A percentile compares a stretch with the other conserved stretches of the same genome.
Evolutionary conservation across 2,329 filamentous ascomycete genomes (phyloP).

Genomic region (Pseudocercospora macadamiae): DNA sequence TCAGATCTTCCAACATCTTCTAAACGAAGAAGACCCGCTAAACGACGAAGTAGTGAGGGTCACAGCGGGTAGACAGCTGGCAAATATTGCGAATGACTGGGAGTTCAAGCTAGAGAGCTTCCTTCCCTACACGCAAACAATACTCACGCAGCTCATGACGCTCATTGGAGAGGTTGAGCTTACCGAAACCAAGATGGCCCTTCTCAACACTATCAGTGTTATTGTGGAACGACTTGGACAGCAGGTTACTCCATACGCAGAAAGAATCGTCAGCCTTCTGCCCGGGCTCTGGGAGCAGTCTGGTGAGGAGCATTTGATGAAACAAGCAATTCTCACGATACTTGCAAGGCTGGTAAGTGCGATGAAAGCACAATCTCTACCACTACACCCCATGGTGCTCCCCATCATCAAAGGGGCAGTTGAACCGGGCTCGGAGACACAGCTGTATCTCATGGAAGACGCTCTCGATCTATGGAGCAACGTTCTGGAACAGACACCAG

Average conservation of each 20-base stretch:
- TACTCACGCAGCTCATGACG: constrained; percentile 72
- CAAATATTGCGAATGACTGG: constrained; percentile 79
- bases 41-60: constrained; percentile 94
- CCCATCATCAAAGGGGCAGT: constrained; percentile 82
- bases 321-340: constrained; percentile 87
- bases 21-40: constrained; percentile 72
- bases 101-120: constrained; percentile 77
- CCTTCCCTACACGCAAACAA: constrained; percentile 73
- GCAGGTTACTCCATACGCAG: constrained; percentile 68
- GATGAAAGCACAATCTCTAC: constrained; percentile 75
- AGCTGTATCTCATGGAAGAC: constrained; percentile 86
- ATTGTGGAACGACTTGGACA: constrained; percentile 81
- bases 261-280: constrained; percentile 78
- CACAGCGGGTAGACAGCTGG: constrained; percentile 84
- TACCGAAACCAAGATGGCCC: constrained; percentile 85
- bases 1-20: constrained; percentile 83
- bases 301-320: constrained; percentile 87
- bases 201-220: constrained; percentile 82
- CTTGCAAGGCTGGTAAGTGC: constrained; percentile 83
- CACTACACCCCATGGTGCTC: constrained; percentile 78
- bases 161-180: constrained; percentile 79
- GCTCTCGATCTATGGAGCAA: constrained; percentile 86
- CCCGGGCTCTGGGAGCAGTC: constrained; percentile 84
- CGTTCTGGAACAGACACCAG: constrained; percentile 65
- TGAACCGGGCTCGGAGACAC: constrained; percentile 70